phyloP scores from a whole-genome alignment of 495 filamentous ascomycete species.

The Oidiodendron maius region DNA sequence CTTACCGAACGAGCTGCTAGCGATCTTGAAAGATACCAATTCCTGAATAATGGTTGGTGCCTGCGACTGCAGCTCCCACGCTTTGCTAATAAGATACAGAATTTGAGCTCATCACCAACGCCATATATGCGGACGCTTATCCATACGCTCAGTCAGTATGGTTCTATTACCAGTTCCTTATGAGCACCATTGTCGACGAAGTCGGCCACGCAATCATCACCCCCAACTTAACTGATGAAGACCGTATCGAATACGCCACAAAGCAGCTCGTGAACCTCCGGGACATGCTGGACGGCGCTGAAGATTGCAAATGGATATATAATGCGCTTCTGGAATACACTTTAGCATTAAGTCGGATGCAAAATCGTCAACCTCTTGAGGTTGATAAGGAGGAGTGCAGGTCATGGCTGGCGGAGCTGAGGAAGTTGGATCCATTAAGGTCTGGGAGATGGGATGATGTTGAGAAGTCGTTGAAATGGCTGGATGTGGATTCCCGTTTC shows the following conservation, averaged over 20 bases:
- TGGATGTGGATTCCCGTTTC: background rate
- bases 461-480: slow-evolving; percentile 5
- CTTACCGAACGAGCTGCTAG: slow-evolving; percentile 62
- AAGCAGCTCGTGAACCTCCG: slow-evolving; percentile 62
- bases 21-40: slow-evolving; percentile 51
- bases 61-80: background rate
- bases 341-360: slow-evolving; percentile 38
- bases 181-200: slow-evolving; percentile 49
- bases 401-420: slow-evolving; percentile 58
- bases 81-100: slow-evolving; percentile 37
- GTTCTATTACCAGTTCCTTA: slow-evolving; percentile 89
- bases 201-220: slow-evolving; percentile 46
- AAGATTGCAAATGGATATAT: slow-evolving; percentile 74
- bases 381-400: slow-evolving; percentile 42
- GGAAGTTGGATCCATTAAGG: slow-evolving; percentile 64
- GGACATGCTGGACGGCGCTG: slow-evolving; percentile 70
- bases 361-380: slow-evolving; percentile 25
- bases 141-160: slow-evolving; percentile 83
- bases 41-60: slow-evolving; percentile 65
- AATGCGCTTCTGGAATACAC: slow-evolving; percentile 67
- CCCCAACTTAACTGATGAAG: slow-evolving; percentile 51
- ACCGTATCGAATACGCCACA: slow-evolving; percentile 60
- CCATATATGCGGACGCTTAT: slow-evolving; percentile 70
- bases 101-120: slow-evolving; percentile 65
- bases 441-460: slow-evolving; percentile 57